Percentiles rank a stretch among this genome's conserved stretches.
phyloP scores from a whole-genome alignment of 1,284 basidiomycete species.

The Cutaneotrichosporon sp. region DNA sequence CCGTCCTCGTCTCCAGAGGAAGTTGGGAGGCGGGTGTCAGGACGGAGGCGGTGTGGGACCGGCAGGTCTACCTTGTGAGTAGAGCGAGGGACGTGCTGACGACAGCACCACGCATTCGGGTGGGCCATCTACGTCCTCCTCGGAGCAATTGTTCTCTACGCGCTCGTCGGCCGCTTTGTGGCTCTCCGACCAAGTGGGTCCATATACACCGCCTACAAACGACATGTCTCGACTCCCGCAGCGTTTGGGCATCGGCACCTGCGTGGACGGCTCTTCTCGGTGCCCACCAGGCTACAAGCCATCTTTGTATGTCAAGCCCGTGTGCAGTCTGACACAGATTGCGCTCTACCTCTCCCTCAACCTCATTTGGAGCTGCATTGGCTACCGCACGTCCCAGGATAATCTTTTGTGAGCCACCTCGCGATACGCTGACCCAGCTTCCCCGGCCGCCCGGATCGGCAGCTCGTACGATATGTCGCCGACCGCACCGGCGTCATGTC shows the following conservation, averaged over 20 bases:
- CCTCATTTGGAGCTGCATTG: conserved; percentile 48
- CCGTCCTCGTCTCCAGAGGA: neutral
- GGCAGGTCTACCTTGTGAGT: neutral
- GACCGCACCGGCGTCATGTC: conserved; percentile 38
- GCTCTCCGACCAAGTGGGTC: neutral
- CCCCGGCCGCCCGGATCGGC: conserved; percentile 9
- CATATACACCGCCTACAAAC: conserved; percentile 21
- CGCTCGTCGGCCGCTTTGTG: neutral
- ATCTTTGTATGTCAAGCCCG: conserved; percentile 24
- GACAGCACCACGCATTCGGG: neutral
- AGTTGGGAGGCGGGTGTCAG: neutral
- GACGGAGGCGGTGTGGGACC: neutral
- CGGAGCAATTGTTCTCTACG: neutral
- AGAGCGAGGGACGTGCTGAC: neutral
- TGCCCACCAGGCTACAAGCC: conserved; percentile 36
- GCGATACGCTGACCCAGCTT: neutral
- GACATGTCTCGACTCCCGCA: conserved; percentile 29
- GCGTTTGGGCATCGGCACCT: conserved; percentile 30
- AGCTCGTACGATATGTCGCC: conserved; percentile 30
- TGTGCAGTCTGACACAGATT: conserved; percentile 23
- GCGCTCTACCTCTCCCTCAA: conserved; percentile 31
- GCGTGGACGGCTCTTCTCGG: conserved; percentile 27
- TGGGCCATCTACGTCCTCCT: neutral
- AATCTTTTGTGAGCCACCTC: conserved; percentile 24
- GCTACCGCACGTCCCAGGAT: conserved; percentile 59